A percentile compares a stretch with the other conserved stretches of the same genome.
Evolutionary conservation across 495 filamentous ascomycete species (phyloP).

Genomic region (Cercophora samala): DNA sequence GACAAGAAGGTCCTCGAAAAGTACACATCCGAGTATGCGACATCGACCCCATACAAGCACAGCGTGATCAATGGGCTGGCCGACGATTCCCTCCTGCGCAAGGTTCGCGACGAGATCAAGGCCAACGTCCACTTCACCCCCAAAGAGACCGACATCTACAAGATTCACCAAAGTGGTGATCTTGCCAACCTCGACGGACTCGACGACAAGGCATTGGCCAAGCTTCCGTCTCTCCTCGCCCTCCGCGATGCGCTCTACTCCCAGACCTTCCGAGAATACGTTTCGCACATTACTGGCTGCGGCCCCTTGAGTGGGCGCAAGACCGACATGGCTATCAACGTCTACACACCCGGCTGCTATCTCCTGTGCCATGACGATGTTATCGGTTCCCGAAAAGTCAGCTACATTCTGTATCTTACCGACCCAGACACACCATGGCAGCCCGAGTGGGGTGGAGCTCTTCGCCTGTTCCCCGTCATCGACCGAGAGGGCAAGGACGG

Average conservation of each 20-base stretch:
- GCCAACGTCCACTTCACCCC: slow-evolving; percentile 89
- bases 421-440: slow-evolving; percentile 92
- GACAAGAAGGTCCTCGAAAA: slow-evolving; percentile 60
- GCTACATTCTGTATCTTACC: slow-evolving; percentile 95
- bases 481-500: slow-evolving; percentile 63
- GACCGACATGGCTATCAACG: slow-evolving; percentile 99
- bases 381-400: slow-evolving; percentile 87
- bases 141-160: slow-evolving; percentile 99
- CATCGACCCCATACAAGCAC: slow-evolving; percentile 83
- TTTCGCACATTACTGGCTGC: slow-evolving; percentile 77
- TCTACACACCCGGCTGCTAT: slow-evolving; percentile 95
- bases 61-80: slow-evolving; percentile 81
- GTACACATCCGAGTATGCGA: slow-evolving; percentile 67
- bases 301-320: slow-evolving; percentile 87
- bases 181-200: slow-evolving; percentile 94
- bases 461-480: slow-evolving; percentile 80
- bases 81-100: slow-evolving; percentile 71
- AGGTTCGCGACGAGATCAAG: slow-evolving; percentile 85
- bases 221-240: slow-evolving; percentile 77
- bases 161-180: slow-evolving; percentile 97
- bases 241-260: slow-evolving; percentile 94
- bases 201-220: slow-evolving; percentile 73
- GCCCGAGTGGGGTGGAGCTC: slow-evolving; percentile 87
- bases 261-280: slow-evolving; percentile 78
- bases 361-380: slow-evolving; percentile 97